Percentiles rank a stretch among this genome's conserved stretches.
These are phyloP conservation scores for Collybiopsis luxurians DNA, from an alignment of 768 basidiomycete genomes.

Conservation along the genomic window DNA sequence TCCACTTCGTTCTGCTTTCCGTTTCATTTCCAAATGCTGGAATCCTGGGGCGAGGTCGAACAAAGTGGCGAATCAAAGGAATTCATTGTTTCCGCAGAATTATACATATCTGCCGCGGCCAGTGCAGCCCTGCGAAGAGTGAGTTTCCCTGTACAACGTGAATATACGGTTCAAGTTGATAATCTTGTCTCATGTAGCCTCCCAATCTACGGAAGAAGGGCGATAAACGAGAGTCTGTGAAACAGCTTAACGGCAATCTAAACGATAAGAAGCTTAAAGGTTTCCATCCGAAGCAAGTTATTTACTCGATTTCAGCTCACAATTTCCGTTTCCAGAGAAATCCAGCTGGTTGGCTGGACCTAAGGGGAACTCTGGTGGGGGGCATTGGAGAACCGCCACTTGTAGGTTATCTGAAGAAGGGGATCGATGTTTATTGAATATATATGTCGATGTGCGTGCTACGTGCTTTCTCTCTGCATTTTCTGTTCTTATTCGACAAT, in stretches of 20 bases:
- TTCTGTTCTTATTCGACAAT: conserved; percentile 14
- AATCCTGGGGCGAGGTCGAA: conserved; percentile 27
- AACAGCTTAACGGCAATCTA: conserved; percentile 30
- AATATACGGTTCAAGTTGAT: not conserved
- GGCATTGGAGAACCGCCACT: conserved; percentile 71
- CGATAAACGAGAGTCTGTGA: conserved; percentile 51
- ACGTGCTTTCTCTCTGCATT: not conserved
- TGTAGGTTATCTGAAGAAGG: conserved; percentile 71
- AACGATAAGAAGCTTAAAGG: conserved; percentile 65
- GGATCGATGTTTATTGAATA: conserved; percentile 62
- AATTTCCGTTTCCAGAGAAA: conserved; percentile 47
- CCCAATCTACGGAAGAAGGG: conserved; percentile 46
- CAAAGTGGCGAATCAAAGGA: conserved; percentile 34
- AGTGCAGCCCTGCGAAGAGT: conserved; percentile 58
- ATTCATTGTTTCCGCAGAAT: conserved; percentile 59
- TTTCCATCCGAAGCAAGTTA: conserved; percentile 20
- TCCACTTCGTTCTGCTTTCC: not conserved
- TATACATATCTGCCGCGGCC: conserved; percentile 57
- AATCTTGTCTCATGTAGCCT: conserved; percentile 28
- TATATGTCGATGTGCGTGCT: conserved; percentile 68
- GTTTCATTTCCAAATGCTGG: conserved; percentile 32
- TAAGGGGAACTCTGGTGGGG: conserved; percentile 43
- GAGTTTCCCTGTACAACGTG: conserved; percentile 11
- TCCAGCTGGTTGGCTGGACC: conserved; percentile 67
- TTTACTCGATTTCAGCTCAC: not conserved